A percentile compares a stretch with the other conserved stretches of the same genome.
Conservation (phyloP, 257 asterid species). For the Solanum sparsipilum region DNA sequence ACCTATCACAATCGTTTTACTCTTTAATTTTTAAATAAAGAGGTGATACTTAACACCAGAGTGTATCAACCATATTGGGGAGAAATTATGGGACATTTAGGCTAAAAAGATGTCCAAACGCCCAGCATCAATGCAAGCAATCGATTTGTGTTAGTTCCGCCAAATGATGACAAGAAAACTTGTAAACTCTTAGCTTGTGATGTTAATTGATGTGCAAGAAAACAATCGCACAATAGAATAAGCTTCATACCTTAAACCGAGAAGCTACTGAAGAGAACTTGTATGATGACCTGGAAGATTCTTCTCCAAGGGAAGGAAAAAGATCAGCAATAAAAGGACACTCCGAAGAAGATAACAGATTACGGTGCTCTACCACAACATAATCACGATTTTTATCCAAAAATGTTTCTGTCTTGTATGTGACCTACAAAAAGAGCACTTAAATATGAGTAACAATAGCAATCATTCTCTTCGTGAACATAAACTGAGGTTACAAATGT, state of each 20-base stretch:
- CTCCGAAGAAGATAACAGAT: constrained; percentile 73
- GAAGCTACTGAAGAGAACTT: constrained; percentile 96
- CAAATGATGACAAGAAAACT: background rate
- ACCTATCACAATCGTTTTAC: background rate
- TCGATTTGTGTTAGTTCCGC: background rate
- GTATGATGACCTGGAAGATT: constrained; percentile 88
- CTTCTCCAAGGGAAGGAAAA: constrained; percentile 83
- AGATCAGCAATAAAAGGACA: constrained; percentile 72
- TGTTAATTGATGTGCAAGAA: background rate
- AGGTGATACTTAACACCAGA: background rate
- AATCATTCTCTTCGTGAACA: background rate
- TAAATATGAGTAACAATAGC: constrained; percentile 8
- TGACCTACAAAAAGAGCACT: constrained; percentile 49
- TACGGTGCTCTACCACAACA: constrained; percentile 95
- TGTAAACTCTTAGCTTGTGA: background rate
- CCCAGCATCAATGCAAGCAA: background rate
- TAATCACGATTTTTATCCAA: constrained; percentile 95
- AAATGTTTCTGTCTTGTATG: constrained; percentile 80
- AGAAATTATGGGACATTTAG: background rate
- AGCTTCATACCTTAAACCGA: constrained; percentile 73
- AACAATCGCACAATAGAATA: background rate
- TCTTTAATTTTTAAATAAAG: background rate
- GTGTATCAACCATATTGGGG: background rate
- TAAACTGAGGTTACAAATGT: background rate
- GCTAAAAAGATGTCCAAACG: background rate